Evolutionary conservation across 192 early-diverging fungal species (phyloP), one percentile per base, ranked within the genome.

Genomic region (Coemansia sp.): DNA sequence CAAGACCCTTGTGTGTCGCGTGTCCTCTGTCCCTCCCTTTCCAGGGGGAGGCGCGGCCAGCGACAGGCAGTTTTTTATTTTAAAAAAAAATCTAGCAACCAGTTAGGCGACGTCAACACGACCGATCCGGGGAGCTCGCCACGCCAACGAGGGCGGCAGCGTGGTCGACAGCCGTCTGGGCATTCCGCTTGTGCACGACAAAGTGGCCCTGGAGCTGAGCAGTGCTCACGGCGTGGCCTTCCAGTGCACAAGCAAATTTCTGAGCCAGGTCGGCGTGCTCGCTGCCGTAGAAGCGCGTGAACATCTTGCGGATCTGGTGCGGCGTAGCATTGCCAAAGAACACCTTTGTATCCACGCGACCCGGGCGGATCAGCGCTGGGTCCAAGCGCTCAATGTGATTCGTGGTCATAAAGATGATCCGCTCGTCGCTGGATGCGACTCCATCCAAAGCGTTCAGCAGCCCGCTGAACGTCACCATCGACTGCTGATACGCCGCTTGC

Each of bases 181-280:
- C 89, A 60, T 86, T 79, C 67, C 95, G 91, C 53, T 95, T 92
- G 56, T 88, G 87, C 37, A 90, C 77, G 9, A 97, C 94, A 89
- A 99, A 99, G 81, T 99, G 97, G 4, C 97, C 97, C 80, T 99
- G 97, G 35, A 99, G 71, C 64, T 86, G 86, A 0, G 96, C 96
- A 6, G 95, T 93, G 75, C 93, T 95, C 35, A 94, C 85, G 5
- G 68, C 62, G 39, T 86, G 75, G 32, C 83, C 84, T 22, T 71
- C 64, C 12, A 89, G 59, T 24, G 61, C 73, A 2, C 77, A 54
- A 2, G 92, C 89, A 88, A 99, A 97, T 58, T 67, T 47, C 2
- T 91, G 85, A 9, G 90, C 95, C 61, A 94, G 71, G 15, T 64
- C 71, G 0, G 69, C 35, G 35, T 85, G 49, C 7, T 85, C 84